Evolutionary conservation across 2,329 filamentous ascomycete genomes (phyloP), one percentile per base, ranked within the genome.

Genomic region (Lachnellula willkommii): DNA sequence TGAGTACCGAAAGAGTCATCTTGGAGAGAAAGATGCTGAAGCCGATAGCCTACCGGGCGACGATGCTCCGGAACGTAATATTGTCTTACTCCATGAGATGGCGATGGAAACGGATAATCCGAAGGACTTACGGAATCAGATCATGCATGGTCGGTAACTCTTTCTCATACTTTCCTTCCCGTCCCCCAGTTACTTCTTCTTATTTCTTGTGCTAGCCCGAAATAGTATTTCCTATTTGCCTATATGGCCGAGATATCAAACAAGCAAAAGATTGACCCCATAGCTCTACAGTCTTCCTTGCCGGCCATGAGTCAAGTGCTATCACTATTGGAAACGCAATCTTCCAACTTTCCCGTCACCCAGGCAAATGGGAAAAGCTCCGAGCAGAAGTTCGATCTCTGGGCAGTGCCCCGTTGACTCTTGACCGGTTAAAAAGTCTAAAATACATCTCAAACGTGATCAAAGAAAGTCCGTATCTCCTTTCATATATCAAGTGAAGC

Each of bases 391-490:
- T 54, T 15, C 36, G 20, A 14, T 39, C 46, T 12, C 5, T 50
- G 5, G 36, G 35, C 4, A 69, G 65, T 1, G 59, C 67, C 11
- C 63, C 69, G 52, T 81, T 82, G 4, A 74, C 73, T 0, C 85
- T 79, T 71, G 49, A 52, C 6, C 20, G 3, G 3, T 36, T 56
- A 22, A 51, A 40, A 11, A 20, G n/a, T 12, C 36, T 48, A 22
- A 43, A 40, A 20, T 52, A 56, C 35, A 17, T 52, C 24, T 15
- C 26, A 42, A 35, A 43, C 24, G 26, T 48, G 32, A 48, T 56
- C 28, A 56, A 53, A 52, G 54, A 56, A 50, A 49, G 54, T 56
- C 11, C 40, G 49, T 32, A 14, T 11, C n/a, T n/a, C 5, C n/a
- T 20, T 20, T 24, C 36, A 5, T 15, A 15, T 4, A 37, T 39